Conservation (phyloP, 805 yeast genomes). For the Schwanniomyces occidentalis region DNA sequence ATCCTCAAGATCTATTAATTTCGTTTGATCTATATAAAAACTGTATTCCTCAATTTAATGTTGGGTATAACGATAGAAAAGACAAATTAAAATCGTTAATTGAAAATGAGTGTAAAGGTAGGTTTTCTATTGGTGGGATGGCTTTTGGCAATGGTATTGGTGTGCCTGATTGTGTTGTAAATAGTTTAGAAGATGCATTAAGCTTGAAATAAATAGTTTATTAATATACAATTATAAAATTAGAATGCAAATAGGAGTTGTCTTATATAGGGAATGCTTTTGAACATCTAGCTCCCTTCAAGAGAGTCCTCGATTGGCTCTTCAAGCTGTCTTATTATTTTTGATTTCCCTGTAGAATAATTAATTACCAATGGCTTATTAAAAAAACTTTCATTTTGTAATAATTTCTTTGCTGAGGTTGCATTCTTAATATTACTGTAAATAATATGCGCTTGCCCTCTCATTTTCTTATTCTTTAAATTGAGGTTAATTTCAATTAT, state of each 20-base stretch:
- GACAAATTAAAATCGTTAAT: conserved; percentile 33
- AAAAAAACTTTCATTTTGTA: conserved; percentile 52
- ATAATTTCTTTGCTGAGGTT: conserved; percentile 46
- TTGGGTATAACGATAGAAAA: conserved; percentile 59
- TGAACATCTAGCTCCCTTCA: background rate
- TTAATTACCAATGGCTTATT: conserved; percentile 50
- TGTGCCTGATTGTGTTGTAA: conserved; percentile 80
- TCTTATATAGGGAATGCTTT: no score
- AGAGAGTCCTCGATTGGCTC: conserved; percentile 1
- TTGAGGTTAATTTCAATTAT: conserved; percentile 50
- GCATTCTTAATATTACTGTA: conserved; percentile 53
- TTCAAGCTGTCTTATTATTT: conserved; percentile 15
- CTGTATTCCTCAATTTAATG: conserved; percentile 79
- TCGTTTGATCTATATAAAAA: conserved; percentile 36
- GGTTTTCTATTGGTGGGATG: conserved; percentile 73
- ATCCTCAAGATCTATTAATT: conserved; percentile 27
- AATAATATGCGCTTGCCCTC: conserved; percentile 71
- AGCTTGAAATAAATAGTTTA: conserved; percentile 8
- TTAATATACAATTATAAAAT: conserved; percentile 2
- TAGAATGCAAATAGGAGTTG: no score
- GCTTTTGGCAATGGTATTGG: conserved; percentile 77
- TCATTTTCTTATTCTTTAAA: conserved; percentile 38
- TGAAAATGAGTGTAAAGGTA: conserved; percentile 31
- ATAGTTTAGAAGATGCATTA: conserved; percentile 59
- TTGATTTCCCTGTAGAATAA: conserved; percentile 31